Base-by-base conservation (phyloP, 176 grass and related monocot genomes). In the Phoenix dactylifera region DNA sequence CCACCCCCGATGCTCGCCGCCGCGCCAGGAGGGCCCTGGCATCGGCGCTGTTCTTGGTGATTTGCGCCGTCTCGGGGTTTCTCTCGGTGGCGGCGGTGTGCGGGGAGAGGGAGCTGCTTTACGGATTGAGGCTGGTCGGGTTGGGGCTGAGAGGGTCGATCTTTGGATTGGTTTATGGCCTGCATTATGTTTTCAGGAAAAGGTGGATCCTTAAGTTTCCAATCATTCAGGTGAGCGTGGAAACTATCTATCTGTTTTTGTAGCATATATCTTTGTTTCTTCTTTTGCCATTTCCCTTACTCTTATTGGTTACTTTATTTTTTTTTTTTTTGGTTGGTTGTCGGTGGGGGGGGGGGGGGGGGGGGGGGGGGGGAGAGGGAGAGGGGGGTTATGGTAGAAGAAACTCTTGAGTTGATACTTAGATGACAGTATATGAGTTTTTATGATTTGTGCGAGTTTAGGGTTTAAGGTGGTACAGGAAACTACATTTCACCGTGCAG, bases 171-270 rank as follows among this genome's bases (percentile, higher is more conserved):
- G 80, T 83, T 1, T 83, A 65, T 66, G 62, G 60, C 3, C 18
- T 67, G 18, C 74, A 72, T 73, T 83, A 83, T 64, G 60, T 83
- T 61, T 83, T 72, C 52, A 68, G 74, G 69, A 83, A 52, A 69
- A 77, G 74, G 62, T 83, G 80, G 80, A 49, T 83, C 68, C 66
- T 83, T 4, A 58, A 69, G 5, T 83, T 83, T 50, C 68, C 80
- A 24, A 60, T 83, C 57, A 73, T 83, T 69, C 80, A 83, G 80
- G 80, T 73, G 55, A 17, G 44, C 23, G 18, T 9, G 14, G 35
- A 5, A 18, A 17, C 60, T 24, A 16, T 55, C 7, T 35, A 10
- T 55, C 7, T 35, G 59, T 26, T 18, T 70, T 68, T 22, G 28
- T 3, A 30, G 22, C 17, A 51, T 28, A 29, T 18, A 29, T 54